Evolutionary conservation across 2,329 filamentous ascomycete genomes (phyloP), one percentile per base, ranked within the genome.

Genomic region (Talaromyces pinophilus): DNA sequence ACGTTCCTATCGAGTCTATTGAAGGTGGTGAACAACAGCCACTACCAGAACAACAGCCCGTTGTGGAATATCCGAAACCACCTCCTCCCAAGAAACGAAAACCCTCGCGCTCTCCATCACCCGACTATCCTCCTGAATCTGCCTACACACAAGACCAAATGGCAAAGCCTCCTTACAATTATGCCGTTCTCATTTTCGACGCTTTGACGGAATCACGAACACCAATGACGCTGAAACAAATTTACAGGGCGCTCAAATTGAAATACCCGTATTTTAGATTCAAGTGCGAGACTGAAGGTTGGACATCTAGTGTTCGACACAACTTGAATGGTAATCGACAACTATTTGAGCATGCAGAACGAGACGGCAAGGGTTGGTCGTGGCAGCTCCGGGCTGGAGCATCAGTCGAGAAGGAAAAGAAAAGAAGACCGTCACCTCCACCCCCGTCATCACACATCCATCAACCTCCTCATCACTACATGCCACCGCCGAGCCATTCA

Each of bases 261-360:
- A 86, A 86, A 69, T 89, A 87, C 71, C 87, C 87, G 0, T 89
- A 85, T 71, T 83, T 83, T 71, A 81, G 81, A 72, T 89, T 86
- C 79, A 87, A 86, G 72, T 88, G 88, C 73, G 85, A 84, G 63
- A 88, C 87, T 0, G 83, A 84, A 69, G 87, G 87, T 15, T 90
- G 87, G 87, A 87, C 88, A 67, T 88, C 86, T 40, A 88, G 86
- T 79, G 87, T 90, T 44, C 83, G 87, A 40, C 87, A 90, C 73
- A 90, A 90, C 67, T 79, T 90, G 55, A 82, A 75, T 78, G 85
- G 72, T 78, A 88, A 79, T 79, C 85, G 76, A 72, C 85, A 77
- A 79, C 82, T 76, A 59, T 89, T 89, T 72, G 82, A 84, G 73
- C 87, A 88, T 70, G 85, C 84, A 17, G 86, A 88, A 69, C 85